These are phyloP conservation scores for Fusarium agapanthi DNA, from an alignment of 2,329 filamentous ascomycete species.

Conservation along the genomic window DNA sequence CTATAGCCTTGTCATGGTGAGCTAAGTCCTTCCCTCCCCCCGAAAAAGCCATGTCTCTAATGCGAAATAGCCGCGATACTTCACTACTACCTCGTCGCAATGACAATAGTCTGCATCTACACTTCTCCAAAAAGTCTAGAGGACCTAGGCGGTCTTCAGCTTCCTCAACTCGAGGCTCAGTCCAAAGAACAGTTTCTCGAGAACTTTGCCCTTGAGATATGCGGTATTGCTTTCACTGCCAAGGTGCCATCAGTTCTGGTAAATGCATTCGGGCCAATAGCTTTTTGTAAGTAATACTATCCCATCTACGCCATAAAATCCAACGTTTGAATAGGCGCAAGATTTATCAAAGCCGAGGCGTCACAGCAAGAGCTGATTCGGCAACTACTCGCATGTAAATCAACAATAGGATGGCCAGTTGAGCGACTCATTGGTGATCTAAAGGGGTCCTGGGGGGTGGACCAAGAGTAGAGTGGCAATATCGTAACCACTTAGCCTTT, in stretches of 20 bases:
- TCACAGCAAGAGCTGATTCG: slow-evolving; percentile 46
- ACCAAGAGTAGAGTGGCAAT: not conserved
- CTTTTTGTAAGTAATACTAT: slow-evolving; percentile 50
- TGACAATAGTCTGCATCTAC: slow-evolving; percentile 44
- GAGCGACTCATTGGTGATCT: slow-evolving; percentile 46
- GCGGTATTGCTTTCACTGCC: slow-evolving; percentile 56
- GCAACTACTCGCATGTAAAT: slow-evolving; percentile 46
- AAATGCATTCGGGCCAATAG: slow-evolving; percentile 59
- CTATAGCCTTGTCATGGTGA: slow-evolving; percentile 55
- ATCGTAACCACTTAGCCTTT: accelerated
- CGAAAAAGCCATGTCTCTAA: not conserved
- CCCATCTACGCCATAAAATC: not conserved
- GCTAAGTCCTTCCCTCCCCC: not conserved
- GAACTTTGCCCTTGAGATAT: slow-evolving; percentile 49
- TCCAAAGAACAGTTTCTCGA: slow-evolving; percentile 44
- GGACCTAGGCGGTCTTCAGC: not conserved
- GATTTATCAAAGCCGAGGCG: slow-evolving; percentile 40
- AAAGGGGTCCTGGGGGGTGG: slow-evolving; percentile 38
- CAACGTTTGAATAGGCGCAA: slow-evolving; percentile 40
- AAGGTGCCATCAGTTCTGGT: slow-evolving; percentile 54
- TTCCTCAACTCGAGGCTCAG: not conserved
- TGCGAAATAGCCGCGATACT: slow-evolving; percentile 49
- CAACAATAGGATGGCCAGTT: slow-evolving; percentile 51
- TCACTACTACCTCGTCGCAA: slow-evolving; percentile 53
- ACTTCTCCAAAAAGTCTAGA: slow-evolving; percentile 16